Evolutionary conservation across 2,329 filamentous ascomycete species (phyloP).

Genomic region (Lecanicillium sp.): DNA sequence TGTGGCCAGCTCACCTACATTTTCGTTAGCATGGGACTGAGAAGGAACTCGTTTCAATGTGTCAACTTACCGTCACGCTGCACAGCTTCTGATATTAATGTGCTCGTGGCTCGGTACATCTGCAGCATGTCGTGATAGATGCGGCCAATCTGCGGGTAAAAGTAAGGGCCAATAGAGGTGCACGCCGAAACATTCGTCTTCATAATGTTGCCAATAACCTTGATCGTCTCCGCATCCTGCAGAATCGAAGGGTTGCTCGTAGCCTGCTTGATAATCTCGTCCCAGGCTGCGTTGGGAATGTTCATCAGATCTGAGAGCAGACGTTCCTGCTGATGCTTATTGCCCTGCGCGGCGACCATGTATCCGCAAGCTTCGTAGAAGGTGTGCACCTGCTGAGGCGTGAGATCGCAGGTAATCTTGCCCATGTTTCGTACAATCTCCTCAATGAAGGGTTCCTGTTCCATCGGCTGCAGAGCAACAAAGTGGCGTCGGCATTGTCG

Average conservation of each 20-base stretch:
- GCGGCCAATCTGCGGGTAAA: slow-evolving; percentile 93
- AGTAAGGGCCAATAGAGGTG: slow-evolving; percentile 91
- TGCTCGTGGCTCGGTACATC: slow-evolving; percentile 97
- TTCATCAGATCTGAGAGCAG: slow-evolving; percentile 88
- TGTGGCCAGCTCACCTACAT: slow-evolving; percentile 75
- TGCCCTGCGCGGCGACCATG: slow-evolving; percentile 97
- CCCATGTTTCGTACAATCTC: slow-evolving; percentile 95
- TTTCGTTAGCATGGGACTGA: slow-evolving; percentile 20
- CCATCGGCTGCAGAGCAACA: slow-evolving; percentile 88
- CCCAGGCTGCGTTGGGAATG: slow-evolving; percentile 90
- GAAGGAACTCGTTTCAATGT: neutral
- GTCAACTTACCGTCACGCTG: slow-evolving; percentile 63
- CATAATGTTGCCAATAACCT: slow-evolving; percentile 99
- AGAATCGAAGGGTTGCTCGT: slow-evolving; percentile 79
- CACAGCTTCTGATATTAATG: slow-evolving; percentile 90
- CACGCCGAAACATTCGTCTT: slow-evolving; percentile 99
- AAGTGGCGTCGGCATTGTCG: slow-evolving; percentile 97
- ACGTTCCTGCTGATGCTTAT: slow-evolving; percentile 88
- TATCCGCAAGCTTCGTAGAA: slow-evolving; percentile 99
- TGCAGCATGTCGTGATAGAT: slow-evolving; percentile 98
- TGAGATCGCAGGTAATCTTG: slow-evolving; percentile 91
- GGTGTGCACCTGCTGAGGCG: slow-evolving; percentile 94
- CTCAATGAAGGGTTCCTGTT: slow-evolving; percentile 94
- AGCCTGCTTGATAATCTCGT: slow-evolving; percentile 84
- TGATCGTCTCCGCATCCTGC: slow-evolving; percentile 91